phyloP scores from a whole-genome alignment of 1,284 basidiomycete genomes.

The Malassezia globosa region DNA sequence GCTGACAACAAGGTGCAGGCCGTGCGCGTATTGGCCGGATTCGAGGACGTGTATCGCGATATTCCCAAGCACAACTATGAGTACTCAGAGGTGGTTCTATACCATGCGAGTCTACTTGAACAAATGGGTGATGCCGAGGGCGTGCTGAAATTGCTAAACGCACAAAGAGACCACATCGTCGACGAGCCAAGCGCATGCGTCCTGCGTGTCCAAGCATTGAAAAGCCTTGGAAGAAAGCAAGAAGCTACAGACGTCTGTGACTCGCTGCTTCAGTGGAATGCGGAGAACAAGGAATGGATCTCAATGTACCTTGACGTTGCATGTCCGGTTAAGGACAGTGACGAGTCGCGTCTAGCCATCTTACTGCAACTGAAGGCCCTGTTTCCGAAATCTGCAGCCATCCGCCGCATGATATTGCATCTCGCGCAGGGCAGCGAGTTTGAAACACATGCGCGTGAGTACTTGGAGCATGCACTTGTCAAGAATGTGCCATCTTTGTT shows the following conservation, averaged over 20 bases:
- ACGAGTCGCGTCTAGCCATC: slow-evolving; percentile 17
- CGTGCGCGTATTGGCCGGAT: slow-evolving; percentile 61
- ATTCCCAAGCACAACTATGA: slow-evolving; percentile 51
- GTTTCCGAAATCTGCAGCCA: slow-evolving; percentile 30
- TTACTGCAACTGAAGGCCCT: slow-evolving; percentile 22
- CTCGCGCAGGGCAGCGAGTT: slow-evolving; percentile 53
- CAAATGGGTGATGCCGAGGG: slow-evolving; percentile 55
- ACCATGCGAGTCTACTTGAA: slow-evolving; percentile 68
- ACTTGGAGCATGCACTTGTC: slow-evolving; percentile 62
- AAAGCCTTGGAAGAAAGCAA: slow-evolving; percentile 55
- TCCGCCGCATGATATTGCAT: slow-evolving; percentile 31
- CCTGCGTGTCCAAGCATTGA: slow-evolving; percentile 47
- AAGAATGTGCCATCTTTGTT: slow-evolving; percentile 91
- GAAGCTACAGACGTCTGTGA: slow-evolving; percentile 71
- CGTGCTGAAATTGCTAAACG: slow-evolving; percentile 43
- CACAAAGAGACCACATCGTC: slow-evolving; percentile 44
- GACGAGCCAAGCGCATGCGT: slow-evolving; percentile 21
- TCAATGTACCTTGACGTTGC: slow-evolving; percentile 54
- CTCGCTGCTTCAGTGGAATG: slow-evolving; percentile 68
- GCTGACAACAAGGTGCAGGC: slow-evolving; percentile 65
- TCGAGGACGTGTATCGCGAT: slow-evolving; percentile 44
- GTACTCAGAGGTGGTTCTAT: slow-evolving; percentile 71
- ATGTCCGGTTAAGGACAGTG: too few relatives aligned
- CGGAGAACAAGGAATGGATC: slow-evolving; percentile 74
- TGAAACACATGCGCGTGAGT: slow-evolving; percentile 57